A percentile compares a stretch with the other conserved stretches of the same genome.
These are phyloP conservation scores for Aphanomyces invadans DNA, from an alignment of 352 stramenopile species.

Conservation along the genomic window DNA sequence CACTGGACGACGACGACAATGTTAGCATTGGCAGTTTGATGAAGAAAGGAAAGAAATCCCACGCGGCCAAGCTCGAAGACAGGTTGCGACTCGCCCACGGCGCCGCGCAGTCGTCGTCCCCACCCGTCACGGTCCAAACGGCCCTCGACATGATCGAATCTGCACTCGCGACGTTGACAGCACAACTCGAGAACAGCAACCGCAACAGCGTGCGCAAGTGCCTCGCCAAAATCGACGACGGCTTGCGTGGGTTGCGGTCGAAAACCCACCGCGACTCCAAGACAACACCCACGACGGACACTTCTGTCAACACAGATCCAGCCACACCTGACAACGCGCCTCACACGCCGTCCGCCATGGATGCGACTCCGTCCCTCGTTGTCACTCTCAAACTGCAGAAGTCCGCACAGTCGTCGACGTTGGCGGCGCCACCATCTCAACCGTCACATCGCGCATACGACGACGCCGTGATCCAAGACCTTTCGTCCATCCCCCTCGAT, in stretches of 20 bases:
- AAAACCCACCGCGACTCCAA: background rate
- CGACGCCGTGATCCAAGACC: background rate
- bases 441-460: background rate
- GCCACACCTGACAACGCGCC: too few species aligned
- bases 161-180: background rate
- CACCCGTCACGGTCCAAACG: background rate
- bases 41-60: background rate
- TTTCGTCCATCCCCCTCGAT: background rate
- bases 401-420: too few species aligned
- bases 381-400: too few species aligned
- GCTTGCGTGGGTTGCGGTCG: background rate
- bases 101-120: background rate
- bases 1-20: background rate
- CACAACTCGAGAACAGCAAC: background rate
- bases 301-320: background rate
- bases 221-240: constrained; percentile 4
- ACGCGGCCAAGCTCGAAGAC: background rate
- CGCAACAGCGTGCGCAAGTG: background rate
- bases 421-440: background rate
- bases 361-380: too few species aligned
- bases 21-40: background rate
- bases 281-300: background rate
- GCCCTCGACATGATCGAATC: background rate
- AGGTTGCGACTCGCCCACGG: background rate
- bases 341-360: too few species aligned